phyloP scores from a whole-genome alignment of 352 stramenopile genomes.

The Saprolegnia parasitica region DNA sequence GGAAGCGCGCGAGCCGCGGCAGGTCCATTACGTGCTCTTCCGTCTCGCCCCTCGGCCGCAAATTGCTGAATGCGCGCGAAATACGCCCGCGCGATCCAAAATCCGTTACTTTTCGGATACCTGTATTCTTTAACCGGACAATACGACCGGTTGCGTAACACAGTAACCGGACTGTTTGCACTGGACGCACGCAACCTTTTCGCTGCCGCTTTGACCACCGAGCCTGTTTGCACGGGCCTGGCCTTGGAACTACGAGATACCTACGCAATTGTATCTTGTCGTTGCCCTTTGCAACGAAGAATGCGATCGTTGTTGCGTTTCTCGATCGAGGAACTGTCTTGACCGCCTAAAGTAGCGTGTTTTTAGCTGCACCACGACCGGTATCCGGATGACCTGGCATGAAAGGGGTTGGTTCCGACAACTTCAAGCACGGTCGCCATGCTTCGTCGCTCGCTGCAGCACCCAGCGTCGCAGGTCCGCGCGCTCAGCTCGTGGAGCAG shows the following conservation, averaged over 20 bases:
- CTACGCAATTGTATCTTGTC: no score
- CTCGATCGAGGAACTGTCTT: not conserved
- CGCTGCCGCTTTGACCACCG: no score
- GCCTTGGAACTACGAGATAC: no score
- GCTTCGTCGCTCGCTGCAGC: not conserved
- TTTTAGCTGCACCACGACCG: not conserved
- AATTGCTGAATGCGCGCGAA: conserved; percentile 11
- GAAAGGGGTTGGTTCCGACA: not conserved
- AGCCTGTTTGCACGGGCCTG: no score
- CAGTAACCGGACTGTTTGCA: no score
- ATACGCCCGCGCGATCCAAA: conserved; percentile 6
- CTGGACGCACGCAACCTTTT: no score
- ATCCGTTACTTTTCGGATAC: not conserved
- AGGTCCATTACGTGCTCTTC: not conserved
- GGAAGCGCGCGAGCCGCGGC: not conserved
- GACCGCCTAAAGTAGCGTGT: no score
- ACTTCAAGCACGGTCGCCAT: not conserved
- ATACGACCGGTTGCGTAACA: no score
- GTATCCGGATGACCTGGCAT: not conserved
- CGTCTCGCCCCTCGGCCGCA: not conserved
- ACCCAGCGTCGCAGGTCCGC: not conserved
- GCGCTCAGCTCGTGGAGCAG: conserved; percentile 4
- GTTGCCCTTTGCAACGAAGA: no score
- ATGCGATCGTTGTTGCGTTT: no score
- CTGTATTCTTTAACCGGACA: not conserved